Evolutionary conservation across 139 green algal genomes (phyloP).

Genomic region (Gonium pectorale): DNA sequence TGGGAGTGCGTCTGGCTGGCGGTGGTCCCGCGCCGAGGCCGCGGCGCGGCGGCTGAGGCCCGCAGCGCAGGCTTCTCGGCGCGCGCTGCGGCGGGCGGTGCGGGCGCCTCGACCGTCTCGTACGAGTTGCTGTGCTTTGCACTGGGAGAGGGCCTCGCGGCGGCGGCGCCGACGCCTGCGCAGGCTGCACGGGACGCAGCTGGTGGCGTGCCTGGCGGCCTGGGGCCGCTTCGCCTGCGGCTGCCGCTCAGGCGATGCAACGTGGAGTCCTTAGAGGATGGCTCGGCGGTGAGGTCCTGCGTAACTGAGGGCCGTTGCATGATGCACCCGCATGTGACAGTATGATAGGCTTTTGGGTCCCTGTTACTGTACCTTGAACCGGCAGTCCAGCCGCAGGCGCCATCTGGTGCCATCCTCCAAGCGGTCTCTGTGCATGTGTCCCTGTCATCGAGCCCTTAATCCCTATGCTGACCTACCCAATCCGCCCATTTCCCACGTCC

Average conservation of each 20-base stretch:
- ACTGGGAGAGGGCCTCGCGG: neutral
- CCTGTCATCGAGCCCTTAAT: too few relatives aligned
- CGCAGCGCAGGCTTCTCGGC: neutral
- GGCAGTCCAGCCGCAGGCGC: too few relatives aligned
- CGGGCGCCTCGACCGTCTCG: neutral
- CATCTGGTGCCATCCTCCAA: too few relatives aligned
- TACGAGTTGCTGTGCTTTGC: slow-evolving; percentile 12
- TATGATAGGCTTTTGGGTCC: too few relatives aligned
- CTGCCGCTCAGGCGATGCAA: neutral
- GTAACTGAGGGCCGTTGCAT: too few relatives aligned
- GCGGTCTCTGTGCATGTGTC: too few relatives aligned
- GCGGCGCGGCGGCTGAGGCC: too few relatives aligned
- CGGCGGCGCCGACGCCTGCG: too few relatives aligned
- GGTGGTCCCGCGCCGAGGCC: neutral
- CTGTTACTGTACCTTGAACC: too few relatives aligned
- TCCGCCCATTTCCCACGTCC: too few relatives aligned
- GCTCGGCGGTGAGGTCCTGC: neutral
- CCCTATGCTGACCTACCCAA: too few relatives aligned
- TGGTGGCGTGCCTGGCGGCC: neutral
- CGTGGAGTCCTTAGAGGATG: neutral
- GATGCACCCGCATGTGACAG: too few relatives aligned
- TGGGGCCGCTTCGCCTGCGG: neutral
- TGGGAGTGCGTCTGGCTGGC: slow-evolving; percentile 17
- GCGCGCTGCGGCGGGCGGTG: neutral
- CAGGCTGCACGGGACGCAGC: neutral